These are phyloP conservation scores for Vanilla planifolia DNA, from an alignment of 106 monocot genomes.

Conservation along the genomic window DNA sequence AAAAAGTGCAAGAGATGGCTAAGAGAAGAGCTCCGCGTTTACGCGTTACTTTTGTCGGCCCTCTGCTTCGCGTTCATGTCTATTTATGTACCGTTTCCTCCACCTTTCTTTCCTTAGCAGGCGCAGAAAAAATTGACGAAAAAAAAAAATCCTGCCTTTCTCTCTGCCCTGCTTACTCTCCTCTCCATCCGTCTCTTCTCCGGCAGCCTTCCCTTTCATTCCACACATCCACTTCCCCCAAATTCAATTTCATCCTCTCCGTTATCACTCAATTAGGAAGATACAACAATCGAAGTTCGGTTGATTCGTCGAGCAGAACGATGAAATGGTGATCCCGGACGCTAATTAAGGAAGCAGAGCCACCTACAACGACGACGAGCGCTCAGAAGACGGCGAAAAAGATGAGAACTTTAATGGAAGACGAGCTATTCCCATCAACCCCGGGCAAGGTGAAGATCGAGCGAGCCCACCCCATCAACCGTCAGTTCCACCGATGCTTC, in stretches of 20 bases:
- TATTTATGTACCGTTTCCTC: conserved; percentile 6
- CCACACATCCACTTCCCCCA: no score
- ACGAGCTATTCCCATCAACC: conserved; percentile 34
- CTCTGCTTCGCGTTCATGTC: neutral
- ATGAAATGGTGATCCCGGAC: neutral
- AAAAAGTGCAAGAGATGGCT: no score
- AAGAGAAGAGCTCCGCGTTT: no score
- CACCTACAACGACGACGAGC: neutral
- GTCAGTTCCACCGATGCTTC: conserved; percentile 49
- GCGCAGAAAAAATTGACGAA: conserved; percentile 10
- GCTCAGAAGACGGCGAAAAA: conserved; percentile 1
- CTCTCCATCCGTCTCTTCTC: neutral
- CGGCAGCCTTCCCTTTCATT: neutral
- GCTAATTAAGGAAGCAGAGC: neutral
- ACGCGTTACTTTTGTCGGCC: no score
- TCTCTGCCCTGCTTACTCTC: neutral
- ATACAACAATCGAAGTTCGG: no score
- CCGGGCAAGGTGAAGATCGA: conserved; percentile 51
- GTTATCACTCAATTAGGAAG: no score
- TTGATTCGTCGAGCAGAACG: neutral
- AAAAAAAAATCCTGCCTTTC: neutral
- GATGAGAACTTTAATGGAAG: conserved; percentile 22
- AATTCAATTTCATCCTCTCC: no score
- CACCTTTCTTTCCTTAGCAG: neutral
- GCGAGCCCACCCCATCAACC: conserved; percentile 21